Percentiles rank a stretch among this genome's conserved stretches.
These are phyloP conservation scores for Digitaria exilis DNA, from an alignment of 202 grass and related monocot genomes.

Conservation along the genomic window DNA sequence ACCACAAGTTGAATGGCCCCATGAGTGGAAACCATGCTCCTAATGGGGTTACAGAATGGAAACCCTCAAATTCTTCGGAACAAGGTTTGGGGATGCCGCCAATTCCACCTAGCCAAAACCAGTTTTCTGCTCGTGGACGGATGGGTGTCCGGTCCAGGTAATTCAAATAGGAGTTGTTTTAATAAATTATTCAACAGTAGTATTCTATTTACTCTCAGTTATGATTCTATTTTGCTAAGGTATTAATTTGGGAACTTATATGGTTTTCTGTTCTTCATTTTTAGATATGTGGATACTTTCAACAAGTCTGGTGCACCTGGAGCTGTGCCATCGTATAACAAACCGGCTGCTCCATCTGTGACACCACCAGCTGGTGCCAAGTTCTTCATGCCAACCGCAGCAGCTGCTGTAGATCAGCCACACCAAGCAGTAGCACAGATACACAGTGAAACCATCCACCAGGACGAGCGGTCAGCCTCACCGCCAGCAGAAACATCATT, in stretches of 20 bases:
- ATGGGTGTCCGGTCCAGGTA: constrained; percentile 93
- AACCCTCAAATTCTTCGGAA: constrained; percentile 51
- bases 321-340: constrained; percentile 59
- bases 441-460: constrained; percentile 45
- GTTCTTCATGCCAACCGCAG: constrained; percentile 71
- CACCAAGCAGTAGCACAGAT: constrained; percentile 44
- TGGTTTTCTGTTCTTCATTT: not conserved
- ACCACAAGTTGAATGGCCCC: constrained; percentile 67
- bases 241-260: constrained; percentile 6
- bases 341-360: constrained; percentile 61
- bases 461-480: constrained; percentile 49
- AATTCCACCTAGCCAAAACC: constrained; percentile 86
- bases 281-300: constrained; percentile 97
- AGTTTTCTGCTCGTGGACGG: constrained; percentile 85
- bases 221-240: not conserved
- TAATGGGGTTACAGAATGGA: constrained; percentile 48
- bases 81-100: constrained; percentile 72
- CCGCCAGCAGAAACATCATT: constrained; percentile 54
- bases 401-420: constrained; percentile 41
- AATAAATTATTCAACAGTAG: not conserved
- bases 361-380: constrained; percentile 66
- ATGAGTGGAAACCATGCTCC: constrained; percentile 41
- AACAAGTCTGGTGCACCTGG: constrained; percentile 65
- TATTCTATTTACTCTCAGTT: constrained; percentile 13
- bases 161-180: not conserved